phyloP scores from a whole-genome alignment of 805 yeast species.

The Kluyveromyces wickerhamii region DNA sequence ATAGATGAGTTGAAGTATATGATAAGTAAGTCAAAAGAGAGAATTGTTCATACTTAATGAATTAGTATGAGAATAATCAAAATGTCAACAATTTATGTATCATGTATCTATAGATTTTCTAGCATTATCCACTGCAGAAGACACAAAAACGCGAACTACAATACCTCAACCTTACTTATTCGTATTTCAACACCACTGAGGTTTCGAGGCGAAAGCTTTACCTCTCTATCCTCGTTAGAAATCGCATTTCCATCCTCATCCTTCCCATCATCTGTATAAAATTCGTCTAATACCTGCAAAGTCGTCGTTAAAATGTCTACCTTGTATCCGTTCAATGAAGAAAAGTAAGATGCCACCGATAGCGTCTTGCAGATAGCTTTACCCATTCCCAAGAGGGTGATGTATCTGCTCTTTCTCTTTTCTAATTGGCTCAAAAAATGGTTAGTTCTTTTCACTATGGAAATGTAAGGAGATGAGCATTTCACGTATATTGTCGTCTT shows the following conservation, averaged over 20 bases:
- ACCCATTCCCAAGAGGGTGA: constrained; percentile 71
- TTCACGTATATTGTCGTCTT: constrained; percentile 51
- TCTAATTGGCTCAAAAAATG: constrained; percentile 43
- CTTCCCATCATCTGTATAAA: constrained; percentile 26
- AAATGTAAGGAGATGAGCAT: constrained; percentile 59
- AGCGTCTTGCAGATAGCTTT: constrained; percentile 55
- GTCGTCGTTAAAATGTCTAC: constrained; percentile 60
- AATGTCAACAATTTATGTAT: too few relatives aligned
- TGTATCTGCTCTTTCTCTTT: constrained; percentile 36
- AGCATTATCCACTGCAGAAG: too few relatives aligned
- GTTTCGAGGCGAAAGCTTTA: constrained; percentile 29
- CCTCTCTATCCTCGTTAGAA: constrained; percentile 28
- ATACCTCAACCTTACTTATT: too few relatives aligned
- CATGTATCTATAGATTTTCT: too few relatives aligned
- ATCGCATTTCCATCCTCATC: constrained; percentile 25
- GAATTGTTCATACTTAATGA: too few relatives aligned
- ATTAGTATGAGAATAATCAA: too few relatives aligned
- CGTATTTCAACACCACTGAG: constrained; percentile 38
- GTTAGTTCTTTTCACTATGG: constrained; percentile 59
- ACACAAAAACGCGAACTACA: too few relatives aligned
- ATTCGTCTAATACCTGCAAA: constrained; percentile 66
- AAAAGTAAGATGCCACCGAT: constrained; percentile 55
- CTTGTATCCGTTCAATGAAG: constrained; percentile 38
- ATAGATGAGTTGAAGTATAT: constrained; percentile 39
- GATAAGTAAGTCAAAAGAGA: constrained; percentile 10